Evolutionary conservation across 805 yeast species (phyloP), one percentile per base, ranked within the genome.

Genomic region (Saccharomyces mikatae): DNA sequence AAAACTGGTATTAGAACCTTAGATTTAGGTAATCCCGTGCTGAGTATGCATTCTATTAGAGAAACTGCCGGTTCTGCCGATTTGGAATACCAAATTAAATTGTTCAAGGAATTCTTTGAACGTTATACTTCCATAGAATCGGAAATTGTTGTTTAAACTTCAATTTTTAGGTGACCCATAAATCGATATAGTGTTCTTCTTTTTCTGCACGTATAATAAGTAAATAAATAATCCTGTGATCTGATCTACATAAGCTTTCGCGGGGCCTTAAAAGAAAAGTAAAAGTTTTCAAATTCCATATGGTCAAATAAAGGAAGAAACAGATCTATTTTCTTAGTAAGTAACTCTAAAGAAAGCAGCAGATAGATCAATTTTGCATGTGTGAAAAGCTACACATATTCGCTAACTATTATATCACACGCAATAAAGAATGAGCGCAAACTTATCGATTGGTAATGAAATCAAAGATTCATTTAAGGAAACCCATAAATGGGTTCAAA

Each of bases 11-110:
- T 91, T 51, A 79, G 94, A 66, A 88, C 96, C 2, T 71, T 91
- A 57, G 98, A 91, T 70, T 71, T 91, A 52, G 98, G 98, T 55
- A 89, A 88, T 64, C 96, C 97, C 1, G 94, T 90, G 64, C 74
- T 91, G 62, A 84, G 94, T 56, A 91, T 91, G 98, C 98, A 91
- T 66, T 86, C 95, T 1, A 84, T 89, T 57, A 80, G 97, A 69
- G 98, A 91, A 70, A 90, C 96, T 4, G 91, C 95, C 36, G 96
- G 96, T 22, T 71, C 87, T 22, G 74, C 72, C 50, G 98, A 91
- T 71, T 75, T 92, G 29, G 83, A 75, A 50, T 74, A 77, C 55
- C 81, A 88, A 56, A 78, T 82, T 47, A 71, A 72, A 49, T 73
- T 91, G 57, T 89, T 87, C 67, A 76, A 73, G 58, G 76, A 81